Percentiles rank a stretch among this genome's conserved stretches.
These are phyloP conservation scores for Tilletia caries DNA, from an alignment of 1,284 basidiomycete species.

Conservation along the genomic window DNA sequence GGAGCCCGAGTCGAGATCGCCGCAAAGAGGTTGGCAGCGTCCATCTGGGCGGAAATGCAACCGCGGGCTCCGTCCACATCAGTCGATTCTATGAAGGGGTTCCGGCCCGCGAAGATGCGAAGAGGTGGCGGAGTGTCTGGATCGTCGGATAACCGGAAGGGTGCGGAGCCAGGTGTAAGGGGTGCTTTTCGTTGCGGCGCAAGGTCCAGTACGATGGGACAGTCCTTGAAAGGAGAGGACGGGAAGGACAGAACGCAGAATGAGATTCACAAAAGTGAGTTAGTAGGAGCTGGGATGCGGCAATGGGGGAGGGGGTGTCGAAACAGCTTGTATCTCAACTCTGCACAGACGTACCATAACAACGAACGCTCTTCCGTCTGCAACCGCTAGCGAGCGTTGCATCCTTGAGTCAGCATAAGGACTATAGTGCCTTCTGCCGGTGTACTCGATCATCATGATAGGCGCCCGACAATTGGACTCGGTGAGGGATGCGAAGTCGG, in stretches of 20 bases:
- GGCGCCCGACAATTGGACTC: conserved; percentile 1
- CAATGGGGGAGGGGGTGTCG: no score
- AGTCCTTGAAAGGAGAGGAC: no score
- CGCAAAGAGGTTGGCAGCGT: conserved; percentile 1
- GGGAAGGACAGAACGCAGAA: no score
- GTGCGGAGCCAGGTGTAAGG: background rate
- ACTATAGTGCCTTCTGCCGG: background rate
- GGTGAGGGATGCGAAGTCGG: conserved; percentile 1
- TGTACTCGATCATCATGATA: background rate
- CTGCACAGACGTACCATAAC: no score
- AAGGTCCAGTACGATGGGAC: background rate
- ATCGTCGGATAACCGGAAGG: background rate
- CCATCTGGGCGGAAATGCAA: conserved; percentile 6
- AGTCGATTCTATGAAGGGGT: background rate
- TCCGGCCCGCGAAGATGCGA: background rate
- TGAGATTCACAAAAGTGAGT: no score
- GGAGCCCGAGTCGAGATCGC: background rate
- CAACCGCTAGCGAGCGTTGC: background rate
- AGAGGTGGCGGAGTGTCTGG: background rate
- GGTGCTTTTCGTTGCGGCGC: background rate
- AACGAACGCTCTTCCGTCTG: background rate
- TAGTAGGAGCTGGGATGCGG: no score
- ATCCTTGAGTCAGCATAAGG: no score
- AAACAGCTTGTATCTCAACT: no score
- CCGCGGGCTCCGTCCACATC: background rate